Percentiles rank a stretch among this genome's conserved stretches.
Conservation (phyloP, 208 protist species). For the Phytomonas sp. region DNA sequence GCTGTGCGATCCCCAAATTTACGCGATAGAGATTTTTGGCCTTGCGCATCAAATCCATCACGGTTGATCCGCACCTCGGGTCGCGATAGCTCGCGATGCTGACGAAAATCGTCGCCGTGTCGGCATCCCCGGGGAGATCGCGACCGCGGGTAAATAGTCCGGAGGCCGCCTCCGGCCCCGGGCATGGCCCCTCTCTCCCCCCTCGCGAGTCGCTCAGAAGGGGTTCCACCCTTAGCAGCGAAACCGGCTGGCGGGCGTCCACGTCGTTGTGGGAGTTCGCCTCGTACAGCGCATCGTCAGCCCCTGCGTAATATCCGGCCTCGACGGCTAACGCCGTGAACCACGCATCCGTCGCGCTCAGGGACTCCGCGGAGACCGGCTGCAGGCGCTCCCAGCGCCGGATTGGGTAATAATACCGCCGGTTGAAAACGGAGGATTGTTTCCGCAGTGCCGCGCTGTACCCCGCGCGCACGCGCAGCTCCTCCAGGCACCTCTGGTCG, state of each 20-base stretch:
- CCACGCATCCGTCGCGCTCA: constrained; percentile 29
- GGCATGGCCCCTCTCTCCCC: constrained; percentile 12
- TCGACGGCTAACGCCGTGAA: constrained; percentile 30
- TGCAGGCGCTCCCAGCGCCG: constrained; percentile 28
- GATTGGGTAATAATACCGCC: constrained; percentile 45
- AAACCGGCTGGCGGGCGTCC: background rate
- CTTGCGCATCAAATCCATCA: constrained; percentile 56
- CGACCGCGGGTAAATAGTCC: constrained; percentile 14
- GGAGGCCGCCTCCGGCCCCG: constrained; percentile 10
- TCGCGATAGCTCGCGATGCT: constrained; percentile 87
- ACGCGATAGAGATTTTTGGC: constrained; percentile 65
- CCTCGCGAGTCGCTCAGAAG: constrained; percentile 6
- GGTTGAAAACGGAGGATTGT: constrained; percentile 30
- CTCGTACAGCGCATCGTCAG: background rate
- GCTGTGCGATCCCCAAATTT: constrained; percentile 82
- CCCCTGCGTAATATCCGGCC: constrained; percentile 8
- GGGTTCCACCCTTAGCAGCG: background rate
- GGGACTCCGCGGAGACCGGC: constrained; percentile 24
- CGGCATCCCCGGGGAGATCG: constrained; percentile 7
- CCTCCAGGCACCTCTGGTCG: background rate
- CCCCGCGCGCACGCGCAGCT: constrained; percentile 11
- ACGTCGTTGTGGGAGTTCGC: background rate
- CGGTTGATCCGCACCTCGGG: constrained; percentile 62
- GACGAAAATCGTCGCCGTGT: constrained; percentile 71
- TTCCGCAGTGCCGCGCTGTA: constrained; percentile 20